Evolutionary conservation across 345 rosid species (phyloP), one percentile per base, ranked within the genome.

Genomic region (Gossypium herbaceum): DNA sequence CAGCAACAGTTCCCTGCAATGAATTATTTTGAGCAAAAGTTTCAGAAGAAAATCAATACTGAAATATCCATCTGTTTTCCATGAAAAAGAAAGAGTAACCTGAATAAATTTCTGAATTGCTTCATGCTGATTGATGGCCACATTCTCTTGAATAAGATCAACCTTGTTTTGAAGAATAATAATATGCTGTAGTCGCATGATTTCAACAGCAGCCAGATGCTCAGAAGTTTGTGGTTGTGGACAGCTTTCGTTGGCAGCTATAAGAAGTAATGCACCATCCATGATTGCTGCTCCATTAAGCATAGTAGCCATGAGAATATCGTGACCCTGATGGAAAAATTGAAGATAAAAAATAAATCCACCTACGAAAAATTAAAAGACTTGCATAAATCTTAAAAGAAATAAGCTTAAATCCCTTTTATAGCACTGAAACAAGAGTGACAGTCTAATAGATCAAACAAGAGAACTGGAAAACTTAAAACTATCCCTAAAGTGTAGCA

Each of bases 211-310:
- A 24, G 63, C 63, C 39, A 95, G 91, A 77, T 93, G 99, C 79
- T 95, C 99, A 79, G 99, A 91, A 22, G 99, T 95, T 82, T 95
- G 99, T 59, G 99, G 99, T 66, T 95, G 98, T 1, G 99, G 99
- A 75, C 99, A 95, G 74, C 93, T 91, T 79, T 95, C 98, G 71
- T 95, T 95, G 70, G 99, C 99, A 78, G 98, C 98, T 24, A 95
- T 95, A 16, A 95, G 86, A 79, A 95, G 98, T 51, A 93, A 82
- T 19, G 99, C 99, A 43, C 98, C 99, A 83, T 95, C 99, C 99
- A 95, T 95, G 78, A 95, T 95, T 16, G 99, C 97, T 12, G 99
- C 98, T 85, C 99, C 63, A 12, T 58, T 58, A 58, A 58, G 63
- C 63, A 58, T 58, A 24, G 63, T 58, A 58, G 63, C 63, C 63